Conservation (phyloP, 1,284 basidiomycete species). For the Ceratobasidium sp. region DNA sequence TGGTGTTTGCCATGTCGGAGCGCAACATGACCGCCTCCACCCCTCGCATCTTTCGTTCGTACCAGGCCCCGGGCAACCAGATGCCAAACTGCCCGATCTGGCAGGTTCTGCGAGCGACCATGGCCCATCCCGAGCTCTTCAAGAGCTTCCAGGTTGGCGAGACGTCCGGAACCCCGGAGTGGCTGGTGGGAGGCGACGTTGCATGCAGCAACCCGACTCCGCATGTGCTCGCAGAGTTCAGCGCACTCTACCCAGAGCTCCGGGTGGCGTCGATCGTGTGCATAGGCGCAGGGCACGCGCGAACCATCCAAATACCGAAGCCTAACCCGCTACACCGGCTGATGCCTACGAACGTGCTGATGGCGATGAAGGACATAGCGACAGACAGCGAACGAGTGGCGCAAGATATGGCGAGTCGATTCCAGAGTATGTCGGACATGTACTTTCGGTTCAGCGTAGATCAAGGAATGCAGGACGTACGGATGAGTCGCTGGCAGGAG, state of each 20-base stretch:
- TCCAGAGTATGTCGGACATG: background rate
- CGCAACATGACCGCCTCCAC: background rate
- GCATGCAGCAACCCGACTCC: conserved; percentile 17
- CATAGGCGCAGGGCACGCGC: conserved; percentile 16
- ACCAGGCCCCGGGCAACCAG: background rate
- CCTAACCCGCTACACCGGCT: background rate
- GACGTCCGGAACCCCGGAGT: background rate
- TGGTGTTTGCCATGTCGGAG: conserved; percentile 16
- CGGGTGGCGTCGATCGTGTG: conserved; percentile 15
- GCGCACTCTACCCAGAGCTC: background rate
- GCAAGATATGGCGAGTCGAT: conserved; percentile 15
- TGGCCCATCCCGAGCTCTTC: conserved; percentile 11
- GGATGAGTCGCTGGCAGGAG: background rate
- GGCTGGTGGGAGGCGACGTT: background rate
- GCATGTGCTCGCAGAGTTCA: conserved; percentile 9
- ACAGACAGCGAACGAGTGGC: conserved; percentile 17
- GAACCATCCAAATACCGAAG: background rate
- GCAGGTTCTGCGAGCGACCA: conserved; percentile 4
- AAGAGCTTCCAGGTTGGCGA: conserved; percentile 2
- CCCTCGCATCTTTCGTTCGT: conserved; percentile 14
- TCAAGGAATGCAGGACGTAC: conserved; percentile 9
- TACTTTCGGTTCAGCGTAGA: conserved; percentile 24
- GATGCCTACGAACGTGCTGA: background rate
- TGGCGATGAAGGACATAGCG: background rate
- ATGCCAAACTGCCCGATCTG: background rate